These are phyloP conservation scores for Apocynum venetum DNA, from an alignment of 257 asterid genomes.

Conservation along the genomic window DNA sequence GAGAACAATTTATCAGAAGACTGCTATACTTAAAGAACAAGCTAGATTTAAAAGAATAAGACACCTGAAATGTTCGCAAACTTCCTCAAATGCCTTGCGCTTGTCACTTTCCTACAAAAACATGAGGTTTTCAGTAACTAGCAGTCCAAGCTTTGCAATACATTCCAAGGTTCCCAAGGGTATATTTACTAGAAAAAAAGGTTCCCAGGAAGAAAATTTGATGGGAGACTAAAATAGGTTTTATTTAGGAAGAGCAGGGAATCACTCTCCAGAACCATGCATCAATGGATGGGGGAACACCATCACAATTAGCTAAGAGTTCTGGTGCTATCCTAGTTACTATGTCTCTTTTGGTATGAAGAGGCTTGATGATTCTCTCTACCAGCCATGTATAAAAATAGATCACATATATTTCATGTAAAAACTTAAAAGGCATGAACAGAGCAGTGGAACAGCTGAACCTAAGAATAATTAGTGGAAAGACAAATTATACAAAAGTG, in stretches of 20 bases:
- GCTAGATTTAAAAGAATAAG: slow-evolving; percentile 17
- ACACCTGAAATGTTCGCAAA: slow-evolving; percentile 78
- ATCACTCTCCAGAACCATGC: background rate
- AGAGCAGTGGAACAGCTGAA: background rate
- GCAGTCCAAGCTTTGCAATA: background rate
- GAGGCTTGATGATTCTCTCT: background rate
- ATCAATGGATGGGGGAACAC: background rate
- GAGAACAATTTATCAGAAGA: slow-evolving; percentile 24
- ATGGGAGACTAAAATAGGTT: background rate
- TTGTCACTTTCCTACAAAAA: slow-evolving; percentile 68
- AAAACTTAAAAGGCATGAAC: background rate
- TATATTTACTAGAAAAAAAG: background rate
- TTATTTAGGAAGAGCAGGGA: background rate
- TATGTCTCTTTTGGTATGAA: background rate
- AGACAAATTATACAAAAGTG: background rate
- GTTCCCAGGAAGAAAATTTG: background rate
- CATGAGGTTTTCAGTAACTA: slow-evolving; percentile 15
- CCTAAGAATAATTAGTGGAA: background rate
- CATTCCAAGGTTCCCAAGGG: background rate
- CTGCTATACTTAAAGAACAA: slow-evolving; percentile 9
- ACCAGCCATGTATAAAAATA: background rate
- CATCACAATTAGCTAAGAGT: background rate
- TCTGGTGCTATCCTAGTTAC: background rate
- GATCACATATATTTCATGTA: background rate
- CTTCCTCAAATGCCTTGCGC: slow-evolving; percentile 83